Conservation (phyloP, 108 stramenopile species). For the Bacterosira constricta region DNA sequence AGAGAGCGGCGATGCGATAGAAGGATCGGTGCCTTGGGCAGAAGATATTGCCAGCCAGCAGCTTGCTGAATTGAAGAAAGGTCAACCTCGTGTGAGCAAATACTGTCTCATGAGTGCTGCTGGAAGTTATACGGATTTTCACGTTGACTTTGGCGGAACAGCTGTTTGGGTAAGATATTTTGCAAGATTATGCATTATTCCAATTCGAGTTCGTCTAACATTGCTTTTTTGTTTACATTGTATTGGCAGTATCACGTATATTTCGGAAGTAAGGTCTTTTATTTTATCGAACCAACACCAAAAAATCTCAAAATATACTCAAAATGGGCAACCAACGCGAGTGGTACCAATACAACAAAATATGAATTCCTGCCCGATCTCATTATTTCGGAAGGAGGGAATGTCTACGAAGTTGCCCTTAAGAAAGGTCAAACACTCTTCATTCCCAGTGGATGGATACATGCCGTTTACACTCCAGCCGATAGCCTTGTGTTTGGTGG, state of each 20-base stretch:
- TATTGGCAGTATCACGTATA: slow-evolving; percentile 77
- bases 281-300: slow-evolving; percentile 74
- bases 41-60: slow-evolving; percentile 11
- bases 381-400: slow-evolving; percentile 20
- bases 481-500: slow-evolving; percentile 91
- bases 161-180: slow-evolving; percentile 69
- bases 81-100: slow-evolving; percentile 67
- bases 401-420: slow-evolving; percentile 55
- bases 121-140: slow-evolving; percentile 93
- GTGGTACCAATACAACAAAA: slow-evolving; percentile 48
- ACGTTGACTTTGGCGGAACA: slow-evolving; percentile 95
- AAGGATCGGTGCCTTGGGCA: not conserved
- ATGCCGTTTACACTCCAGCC: slow-evolving; percentile 90
- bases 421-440: slow-evolving; percentile 75
- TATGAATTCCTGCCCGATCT: slow-evolving; percentile 41
- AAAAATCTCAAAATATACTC: slow-evolving; percentile 75
- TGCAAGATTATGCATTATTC: not conserved
- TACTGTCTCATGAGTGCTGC: slow-evolving; percentile 88
- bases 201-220: not conserved
- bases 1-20: not conserved
- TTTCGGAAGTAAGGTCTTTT: slow-evolving; percentile 82
- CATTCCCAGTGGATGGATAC: slow-evolving; percentile 94
- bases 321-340: slow-evolving; percentile 79
- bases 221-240: not conserved
- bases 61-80: slow-evolving; percentile 25